These are phyloP conservation scores for Candida easanensis DNA, from an alignment of 805 yeast species.

Conservation along the genomic window DNA sequence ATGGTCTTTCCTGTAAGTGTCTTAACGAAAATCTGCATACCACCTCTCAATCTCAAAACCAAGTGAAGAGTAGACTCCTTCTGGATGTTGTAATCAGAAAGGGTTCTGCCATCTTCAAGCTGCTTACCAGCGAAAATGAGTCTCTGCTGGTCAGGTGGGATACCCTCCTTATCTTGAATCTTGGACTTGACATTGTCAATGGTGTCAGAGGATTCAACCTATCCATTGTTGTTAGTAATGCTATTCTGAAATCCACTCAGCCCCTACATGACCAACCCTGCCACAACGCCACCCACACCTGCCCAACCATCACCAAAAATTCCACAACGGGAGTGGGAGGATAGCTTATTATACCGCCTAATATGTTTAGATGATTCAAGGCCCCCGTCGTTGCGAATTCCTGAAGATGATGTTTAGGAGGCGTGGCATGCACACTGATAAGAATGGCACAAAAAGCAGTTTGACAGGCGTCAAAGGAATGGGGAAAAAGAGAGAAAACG, in stretches of 20 bases:
- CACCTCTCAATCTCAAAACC: conserved; percentile 87
- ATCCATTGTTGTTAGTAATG: conserved; percentile 24
- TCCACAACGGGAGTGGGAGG: neutral
- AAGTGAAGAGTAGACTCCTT: conserved; percentile 86
- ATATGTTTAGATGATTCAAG: neutral
- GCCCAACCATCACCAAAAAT: neutral
- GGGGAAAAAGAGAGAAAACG: neutral
- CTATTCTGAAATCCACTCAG: neutral
- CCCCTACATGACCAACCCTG: neutral
- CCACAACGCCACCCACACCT: neutral
- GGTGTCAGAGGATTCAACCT: conserved; percentile 92
- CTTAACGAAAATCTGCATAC: conserved; percentile 87
- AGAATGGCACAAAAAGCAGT: conserved; percentile 13
- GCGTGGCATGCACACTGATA: conserved; percentile 11
- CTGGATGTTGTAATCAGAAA: conserved; percentile 92
- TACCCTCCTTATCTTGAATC: conserved; percentile 95
- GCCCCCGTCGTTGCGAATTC: neutral
- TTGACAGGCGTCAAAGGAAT: neutral
- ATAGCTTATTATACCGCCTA: neutral
- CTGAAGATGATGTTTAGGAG: neutral
- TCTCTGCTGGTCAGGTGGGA: conserved; percentile 96
- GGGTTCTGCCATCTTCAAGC: conserved; percentile 90
- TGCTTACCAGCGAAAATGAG: conserved; percentile 94
- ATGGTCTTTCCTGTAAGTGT: conserved; percentile 89
- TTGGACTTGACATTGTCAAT: conserved; percentile 92